Evolutionary conservation across 345 rosid species (phyloP), one percentile per base, ranked within the genome.

Genomic region (Ceriops decandra): DNA sequence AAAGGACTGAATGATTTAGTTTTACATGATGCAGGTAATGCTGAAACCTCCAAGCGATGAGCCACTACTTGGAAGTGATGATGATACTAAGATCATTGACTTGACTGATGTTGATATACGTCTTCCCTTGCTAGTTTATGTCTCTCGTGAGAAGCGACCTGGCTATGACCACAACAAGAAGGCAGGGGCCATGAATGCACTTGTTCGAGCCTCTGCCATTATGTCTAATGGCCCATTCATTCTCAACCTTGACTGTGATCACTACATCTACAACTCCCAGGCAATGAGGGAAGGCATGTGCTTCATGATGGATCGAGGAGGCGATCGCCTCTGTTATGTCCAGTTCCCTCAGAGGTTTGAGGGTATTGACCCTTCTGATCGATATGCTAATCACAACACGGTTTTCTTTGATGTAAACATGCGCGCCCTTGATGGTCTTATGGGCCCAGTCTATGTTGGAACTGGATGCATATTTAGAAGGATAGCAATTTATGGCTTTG

Each of bases 281-380:
- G 98, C 97, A 19, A 56, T 93, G 82, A 88, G 95, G 76, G 98
- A 93, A 84, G 98, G 98, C 54, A 93, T 93, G 96, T 93, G 98
- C 79, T 93, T 93, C 83, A 93, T 93, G 98, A 85, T 93, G 97
- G 98, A 93, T 69, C 77, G 98, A 78, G 98, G 98, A 31, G 98
- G 98, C 20, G 98, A 93, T 31, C 85, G 97, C 26, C 66, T 93
- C 53, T 89, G 97, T 81, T 93, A 93, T 63, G 90, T 93, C 32
- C 98, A 93, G 87, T 93, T 93, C 74, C 98, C 98, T 38, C 98
- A 93, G 77, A 81, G 98, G 79, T 93, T 93, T 63, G 98, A 93
- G 84, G 98, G 97, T 72, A 91, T 93, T 32, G 98, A 93, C 77
- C 98, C 98, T 1, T 93, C 98, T 2, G 98, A 93, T 84, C 82